Base-by-base conservation (phyloP, 2,329 filamentous ascomycete genomes). In the Talaromyces sp. region DNA sequence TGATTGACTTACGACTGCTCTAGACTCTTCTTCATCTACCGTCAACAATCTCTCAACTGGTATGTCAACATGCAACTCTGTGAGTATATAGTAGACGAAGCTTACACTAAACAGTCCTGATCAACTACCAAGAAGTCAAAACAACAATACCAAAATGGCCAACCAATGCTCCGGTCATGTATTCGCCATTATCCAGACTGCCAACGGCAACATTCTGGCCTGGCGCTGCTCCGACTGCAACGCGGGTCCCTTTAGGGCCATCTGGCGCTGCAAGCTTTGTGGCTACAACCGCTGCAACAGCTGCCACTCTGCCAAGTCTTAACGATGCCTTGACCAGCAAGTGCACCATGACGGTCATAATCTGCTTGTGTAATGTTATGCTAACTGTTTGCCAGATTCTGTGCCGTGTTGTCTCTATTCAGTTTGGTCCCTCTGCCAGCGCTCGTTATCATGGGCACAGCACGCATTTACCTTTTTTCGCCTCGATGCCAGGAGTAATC, bases 191-290 rank as follows among this genome's bases (percentile, higher is more conserved):
- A 66, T 76, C 38, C 75, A 77, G 63, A 68, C 71, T 11, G 73
- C 72, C 52, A 76, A 77, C 62, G 75, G 75, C 51, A 77, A 75
- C 58, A 76, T 77, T 61, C 66, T 77, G 58, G 74, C 72, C 55
- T 77, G 75, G 75, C 71, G 73, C n/a, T 77, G 75, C 65, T 76
- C 73, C 4, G 72, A 75, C 63, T 77, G 75, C 68, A 76, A 74
- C 65, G 69, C 70, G 46, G 75, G 75, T 24, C 75, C 75, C 38
- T 76, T 72, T 59, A 66, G 73, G 50, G 75, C 75, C 26, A 76
- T 77, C 64, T 77, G 75, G 75, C 74, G 70, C 26, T 77, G 75
- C 70, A 77, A 77, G 67, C 68, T 74, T 60, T 77, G 75, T 68
- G 71, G 72, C 32, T 70, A 75, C 61, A 75, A 69, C 65, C 75